Evolutionary conservation across 2,329 filamentous ascomycete genomes (phyloP).

Genomic region (Apiospora malaysiana): DNA sequence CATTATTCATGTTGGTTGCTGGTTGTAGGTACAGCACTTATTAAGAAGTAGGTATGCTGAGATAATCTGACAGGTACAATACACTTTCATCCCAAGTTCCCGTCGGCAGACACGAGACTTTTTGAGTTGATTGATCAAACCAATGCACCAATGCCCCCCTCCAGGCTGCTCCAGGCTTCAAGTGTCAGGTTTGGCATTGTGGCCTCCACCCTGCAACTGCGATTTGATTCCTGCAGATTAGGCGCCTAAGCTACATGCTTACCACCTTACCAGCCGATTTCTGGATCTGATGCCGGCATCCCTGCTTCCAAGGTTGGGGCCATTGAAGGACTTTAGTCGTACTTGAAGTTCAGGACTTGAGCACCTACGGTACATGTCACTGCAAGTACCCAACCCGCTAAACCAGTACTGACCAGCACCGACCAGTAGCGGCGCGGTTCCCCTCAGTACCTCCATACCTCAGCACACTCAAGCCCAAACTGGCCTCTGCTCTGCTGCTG

Average conservation of each 20-base stretch:
- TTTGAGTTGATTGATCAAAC: slow-evolving; percentile 6
- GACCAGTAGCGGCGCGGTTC: slow-evolving; percentile 10
- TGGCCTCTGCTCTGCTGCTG: background rate
- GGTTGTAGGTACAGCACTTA: no score
- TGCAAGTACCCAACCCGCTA: background rate
- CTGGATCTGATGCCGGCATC: slow-evolving; percentile 20
- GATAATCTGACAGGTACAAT: background rate
- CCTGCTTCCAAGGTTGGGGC: slow-evolving; percentile 10
- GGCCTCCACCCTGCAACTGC: slow-evolving; percentile 11
- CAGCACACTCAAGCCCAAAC: background rate
- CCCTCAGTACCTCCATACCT: background rate
- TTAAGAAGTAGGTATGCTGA: background rate
- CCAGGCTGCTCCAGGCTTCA: background rate
- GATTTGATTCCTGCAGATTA: slow-evolving; percentile 18
- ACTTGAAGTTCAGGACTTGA: no score
- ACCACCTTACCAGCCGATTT: background rate
- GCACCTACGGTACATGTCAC: no score
- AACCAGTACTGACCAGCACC: background rate
- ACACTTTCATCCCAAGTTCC: background rate
- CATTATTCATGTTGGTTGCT: no score
- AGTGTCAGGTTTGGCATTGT: slow-evolving; percentile 15
- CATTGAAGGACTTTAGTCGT: background rate
- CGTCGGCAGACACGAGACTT: no score
- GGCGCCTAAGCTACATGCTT: slow-evolving; percentile 16
- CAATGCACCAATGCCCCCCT: background rate